Percentiles rank a stretch among this genome's conserved stretches.
These are phyloP conservation scores for Didymella arachidicola DNA, from an alignment of 2,329 filamentous ascomycete species.

Conservation along the genomic window DNA sequence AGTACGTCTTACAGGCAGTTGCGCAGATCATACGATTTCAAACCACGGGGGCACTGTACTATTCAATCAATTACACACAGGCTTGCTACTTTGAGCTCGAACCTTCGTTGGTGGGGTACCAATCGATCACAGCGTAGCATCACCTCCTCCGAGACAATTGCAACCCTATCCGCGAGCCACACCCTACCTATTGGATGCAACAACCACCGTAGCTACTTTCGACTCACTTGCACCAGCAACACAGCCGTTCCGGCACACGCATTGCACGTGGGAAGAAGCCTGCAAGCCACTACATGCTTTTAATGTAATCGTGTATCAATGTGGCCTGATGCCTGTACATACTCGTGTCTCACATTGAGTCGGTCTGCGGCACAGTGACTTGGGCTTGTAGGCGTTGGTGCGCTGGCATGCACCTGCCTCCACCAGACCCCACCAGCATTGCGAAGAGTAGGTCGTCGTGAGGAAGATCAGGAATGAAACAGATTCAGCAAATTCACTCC, in stretches of 20 bases:
- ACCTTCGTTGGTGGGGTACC: slow-evolving; percentile 1
- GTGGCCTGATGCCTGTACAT: slow-evolving; percentile 10
- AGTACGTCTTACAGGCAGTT: background rate
- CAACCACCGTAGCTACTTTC: background rate
- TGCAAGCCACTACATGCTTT: slow-evolving; percentile 20
- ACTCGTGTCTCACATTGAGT: slow-evolving; percentile 11
- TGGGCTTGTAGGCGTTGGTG: slow-evolving; percentile 5
- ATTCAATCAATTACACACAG: slow-evolving; percentile 5
- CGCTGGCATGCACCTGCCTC: slow-evolving; percentile 8
- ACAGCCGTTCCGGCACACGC: slow-evolving; percentile 16
- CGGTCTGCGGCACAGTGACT: slow-evolving; percentile 3
- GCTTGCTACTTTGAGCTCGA: background rate
- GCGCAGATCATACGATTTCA: slow-evolving; percentile 1
- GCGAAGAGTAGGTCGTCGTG: background rate
- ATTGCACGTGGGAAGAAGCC: slow-evolving; percentile 15
- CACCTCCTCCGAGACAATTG: slow-evolving; percentile 9
- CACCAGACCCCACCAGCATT: background rate
- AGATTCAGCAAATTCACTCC: background rate
- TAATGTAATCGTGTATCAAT: slow-evolving; percentile 11
- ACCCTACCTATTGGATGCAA: slow-evolving; percentile 3
- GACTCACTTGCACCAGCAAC: slow-evolving; percentile 1
- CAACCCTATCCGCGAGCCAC: slow-evolving; percentile 18
- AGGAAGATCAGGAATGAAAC: background rate
- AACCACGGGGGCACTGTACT: background rate
- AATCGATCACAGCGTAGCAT: slow-evolving; percentile 19